Evolutionary conservation across 2,329 filamentous ascomycete species (phyloP).

Genomic region (Paramyrothecium sp.): DNA sequence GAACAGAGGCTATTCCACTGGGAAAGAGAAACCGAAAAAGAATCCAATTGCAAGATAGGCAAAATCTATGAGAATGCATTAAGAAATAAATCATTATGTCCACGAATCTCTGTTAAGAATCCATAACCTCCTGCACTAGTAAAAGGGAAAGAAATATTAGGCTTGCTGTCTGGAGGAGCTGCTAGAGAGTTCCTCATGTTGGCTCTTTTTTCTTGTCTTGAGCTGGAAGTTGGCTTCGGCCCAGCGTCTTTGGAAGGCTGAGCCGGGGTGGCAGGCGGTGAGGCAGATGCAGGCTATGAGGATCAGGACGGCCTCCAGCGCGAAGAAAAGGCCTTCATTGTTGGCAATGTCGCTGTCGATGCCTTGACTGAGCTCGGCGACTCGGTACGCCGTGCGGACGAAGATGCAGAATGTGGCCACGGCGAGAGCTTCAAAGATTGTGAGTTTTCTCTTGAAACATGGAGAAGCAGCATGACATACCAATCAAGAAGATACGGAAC

Average conservation of each 20-base stretch:
- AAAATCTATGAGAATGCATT: too few relatives aligned
- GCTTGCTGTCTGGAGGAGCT: not conserved
- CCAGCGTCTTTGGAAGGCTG: not conserved
- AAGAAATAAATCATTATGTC: too few relatives aligned
- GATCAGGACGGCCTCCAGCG: not conserved
- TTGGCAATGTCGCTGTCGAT: not conserved
- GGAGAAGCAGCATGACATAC: not conserved
- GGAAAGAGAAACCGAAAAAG: too few relatives aligned
- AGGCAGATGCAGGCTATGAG: not conserved
- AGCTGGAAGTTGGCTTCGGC: constrained; percentile 1
- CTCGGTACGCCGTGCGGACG: not conserved
- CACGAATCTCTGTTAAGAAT: too few relatives aligned
- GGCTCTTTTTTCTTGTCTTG: not conserved
- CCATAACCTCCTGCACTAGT: too few relatives aligned
- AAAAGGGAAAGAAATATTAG: too few relatives aligned
- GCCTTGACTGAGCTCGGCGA: not conserved
- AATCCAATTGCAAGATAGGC: too few relatives aligned
- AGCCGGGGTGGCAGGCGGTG: not conserved
- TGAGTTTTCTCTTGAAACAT: not conserved
- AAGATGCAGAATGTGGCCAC: constrained; percentile 1
- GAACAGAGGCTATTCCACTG: too few relatives aligned
- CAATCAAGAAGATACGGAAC: not conserved
- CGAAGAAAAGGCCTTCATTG: not conserved
- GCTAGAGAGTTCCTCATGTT: not conserved
- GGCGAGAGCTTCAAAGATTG: not conserved